A percentile compares a stretch with the other conserved stretches of the same genome.
These are phyloP conservation scores for Xylaria digitata DNA, from an alignment of 2,329 filamentous ascomycete genomes.

Conservation along the genomic window DNA sequence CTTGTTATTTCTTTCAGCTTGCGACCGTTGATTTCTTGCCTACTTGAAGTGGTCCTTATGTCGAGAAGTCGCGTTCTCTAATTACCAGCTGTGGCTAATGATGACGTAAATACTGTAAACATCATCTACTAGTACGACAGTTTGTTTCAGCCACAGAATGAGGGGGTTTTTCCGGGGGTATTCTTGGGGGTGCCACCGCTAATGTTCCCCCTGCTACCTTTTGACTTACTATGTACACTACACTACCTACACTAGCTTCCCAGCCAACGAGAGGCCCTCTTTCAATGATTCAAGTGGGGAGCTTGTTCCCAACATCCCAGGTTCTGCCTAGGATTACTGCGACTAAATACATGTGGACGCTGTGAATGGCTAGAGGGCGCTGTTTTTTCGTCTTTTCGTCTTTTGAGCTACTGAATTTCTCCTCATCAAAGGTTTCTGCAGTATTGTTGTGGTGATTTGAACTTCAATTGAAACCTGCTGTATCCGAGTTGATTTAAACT, in stretches of 20 bases:
- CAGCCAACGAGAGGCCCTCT: slow-evolving; percentile 33
- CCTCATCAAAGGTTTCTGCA: slow-evolving; percentile 24
- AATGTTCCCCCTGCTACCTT: no score
- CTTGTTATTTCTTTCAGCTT: neutral
- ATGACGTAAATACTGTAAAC: neutral
- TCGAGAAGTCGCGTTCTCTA: slow-evolving; percentile 18
- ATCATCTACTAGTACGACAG: neutral
- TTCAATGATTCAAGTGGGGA: slow-evolving; percentile 35
- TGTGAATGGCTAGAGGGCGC: slow-evolving; percentile 3
- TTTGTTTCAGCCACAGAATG: slow-evolving; percentile 19
- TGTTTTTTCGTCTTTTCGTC: slow-evolving; percentile 7
- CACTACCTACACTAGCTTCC: no score
- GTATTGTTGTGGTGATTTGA: slow-evolving; percentile 5
- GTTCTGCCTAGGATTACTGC: no score
- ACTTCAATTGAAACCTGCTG: neutral
- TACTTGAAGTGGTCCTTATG: neutral
- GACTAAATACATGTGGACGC: neutral
- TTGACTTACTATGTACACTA: no score
- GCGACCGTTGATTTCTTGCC: neutral
- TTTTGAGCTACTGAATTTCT: slow-evolving; percentile 29
- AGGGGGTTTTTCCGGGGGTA: neutral
- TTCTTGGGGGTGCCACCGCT: no score
- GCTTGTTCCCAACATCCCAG: neutral
- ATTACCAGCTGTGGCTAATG: slow-evolving; percentile 25
- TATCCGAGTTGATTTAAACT: slow-evolving; percentile 5